Conservation (phyloP, 2,329 filamentous ascomycete genomes). For the Sordariomycetes sp. region DNA sequence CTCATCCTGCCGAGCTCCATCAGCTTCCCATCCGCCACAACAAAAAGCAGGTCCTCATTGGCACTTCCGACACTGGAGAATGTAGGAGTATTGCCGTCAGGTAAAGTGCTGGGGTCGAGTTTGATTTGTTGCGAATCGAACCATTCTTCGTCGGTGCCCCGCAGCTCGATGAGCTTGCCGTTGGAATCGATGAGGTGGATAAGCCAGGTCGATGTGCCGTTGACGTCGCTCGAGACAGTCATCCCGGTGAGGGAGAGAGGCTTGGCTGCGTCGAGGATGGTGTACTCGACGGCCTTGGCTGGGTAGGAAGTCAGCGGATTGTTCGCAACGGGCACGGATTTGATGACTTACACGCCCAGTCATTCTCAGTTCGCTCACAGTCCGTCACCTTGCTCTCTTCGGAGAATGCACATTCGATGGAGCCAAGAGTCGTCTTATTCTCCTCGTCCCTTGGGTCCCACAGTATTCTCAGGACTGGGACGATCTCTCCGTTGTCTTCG, state of each 20-base stretch:
- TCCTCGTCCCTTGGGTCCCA: neutral
- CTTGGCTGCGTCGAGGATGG: neutral
- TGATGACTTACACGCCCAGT: neutral
- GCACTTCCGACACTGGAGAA: conserved; percentile 4
- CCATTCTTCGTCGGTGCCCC: neutral
- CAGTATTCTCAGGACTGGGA: neutral
- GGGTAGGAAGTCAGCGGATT: neutral
- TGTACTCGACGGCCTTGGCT: conserved; percentile 1
- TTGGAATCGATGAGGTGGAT: conserved; percentile 4
- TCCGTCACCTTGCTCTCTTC: neutral
- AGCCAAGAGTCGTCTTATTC: neutral
- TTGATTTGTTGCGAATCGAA: neutral
- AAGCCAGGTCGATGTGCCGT: conserved; percentile 1
- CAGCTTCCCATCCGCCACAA: conserved; percentile 3
- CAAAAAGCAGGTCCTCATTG: conserved; percentile 3
- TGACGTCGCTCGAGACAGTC: neutral
- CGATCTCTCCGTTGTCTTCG: neutral
- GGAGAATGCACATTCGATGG: conserved; percentile 1
- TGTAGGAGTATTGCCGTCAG: neutral
- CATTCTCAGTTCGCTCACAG: neutral
- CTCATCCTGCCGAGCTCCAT: conserved; percentile 2
- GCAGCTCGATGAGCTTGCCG: conserved; percentile 4
- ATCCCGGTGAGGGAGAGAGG: neutral
- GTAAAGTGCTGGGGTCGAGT: neutral
- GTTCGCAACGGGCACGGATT: neutral